Evolutionary conservation across 352 stramenopile species (phyloP).

Genomic region (Pythium folliculosum): DNA sequence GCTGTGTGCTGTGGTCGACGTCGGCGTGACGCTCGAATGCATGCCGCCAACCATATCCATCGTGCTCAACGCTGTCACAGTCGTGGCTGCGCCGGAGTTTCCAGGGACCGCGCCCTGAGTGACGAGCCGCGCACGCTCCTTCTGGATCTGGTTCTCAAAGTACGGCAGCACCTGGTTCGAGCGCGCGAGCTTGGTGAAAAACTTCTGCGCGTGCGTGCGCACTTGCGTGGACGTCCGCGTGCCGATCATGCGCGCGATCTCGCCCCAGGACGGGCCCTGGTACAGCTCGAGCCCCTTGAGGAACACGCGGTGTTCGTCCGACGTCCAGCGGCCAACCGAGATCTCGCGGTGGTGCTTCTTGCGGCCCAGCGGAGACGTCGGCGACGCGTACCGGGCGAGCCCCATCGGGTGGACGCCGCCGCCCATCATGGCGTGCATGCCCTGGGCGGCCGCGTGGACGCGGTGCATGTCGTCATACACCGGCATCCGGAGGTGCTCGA

Average conservation of each 20-base stretch:
- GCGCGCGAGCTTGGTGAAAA: slow-evolving; percentile 86
- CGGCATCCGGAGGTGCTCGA: slow-evolving; percentile 24
- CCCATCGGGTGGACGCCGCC: slow-evolving; percentile 21
- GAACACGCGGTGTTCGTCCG: slow-evolving; percentile 75
- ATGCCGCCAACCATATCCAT: neutral
- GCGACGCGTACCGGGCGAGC: neutral
- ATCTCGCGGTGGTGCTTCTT: slow-evolving; percentile 55
- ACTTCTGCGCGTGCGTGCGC: slow-evolving; percentile 87
- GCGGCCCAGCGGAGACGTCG: neutral
- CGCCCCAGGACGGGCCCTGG: slow-evolving; percentile 74
- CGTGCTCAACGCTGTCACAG: neutral
- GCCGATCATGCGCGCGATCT: slow-evolving; percentile 84
- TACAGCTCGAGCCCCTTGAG: slow-evolving; percentile 83
- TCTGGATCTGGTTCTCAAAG: slow-evolving; percentile 77
- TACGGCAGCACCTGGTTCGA: slow-evolving; percentile 72
- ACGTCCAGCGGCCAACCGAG: slow-evolving; percentile 75
- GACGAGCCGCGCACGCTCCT: slow-evolving; percentile 60
- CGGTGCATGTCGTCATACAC: slow-evolving; percentile 24
- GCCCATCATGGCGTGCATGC: slow-evolving; percentile 34
- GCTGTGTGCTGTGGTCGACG: slow-evolving; percentile 36
- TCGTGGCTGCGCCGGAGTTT: neutral
- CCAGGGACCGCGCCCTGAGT: slow-evolving; percentile 38
- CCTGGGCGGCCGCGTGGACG: slow-evolving; percentile 26
- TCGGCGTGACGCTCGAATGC: slow-evolving; percentile 45
- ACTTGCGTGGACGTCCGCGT: slow-evolving; percentile 84